These are phyloP conservation scores for Monsonia emarginata DNA, from an alignment of 441 rosid species.

Conservation along the genomic window DNA sequence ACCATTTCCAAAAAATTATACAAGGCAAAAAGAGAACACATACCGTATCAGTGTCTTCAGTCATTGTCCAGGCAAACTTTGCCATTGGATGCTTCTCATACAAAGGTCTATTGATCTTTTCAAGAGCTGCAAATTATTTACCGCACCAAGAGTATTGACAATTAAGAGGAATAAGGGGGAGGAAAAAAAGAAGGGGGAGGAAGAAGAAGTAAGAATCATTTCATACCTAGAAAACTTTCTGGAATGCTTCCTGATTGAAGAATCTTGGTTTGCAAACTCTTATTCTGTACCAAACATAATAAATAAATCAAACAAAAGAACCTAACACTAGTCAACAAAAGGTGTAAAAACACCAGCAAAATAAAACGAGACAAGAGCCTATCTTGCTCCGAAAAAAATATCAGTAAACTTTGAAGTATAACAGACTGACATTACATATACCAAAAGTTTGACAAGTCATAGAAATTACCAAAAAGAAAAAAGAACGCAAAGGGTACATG, in stretches of 20 bases:
- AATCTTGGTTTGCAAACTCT: conserved; percentile 47
- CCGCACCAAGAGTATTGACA: conserved; percentile 10
- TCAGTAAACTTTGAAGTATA: not conserved
- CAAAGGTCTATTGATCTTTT: conserved; percentile 73
- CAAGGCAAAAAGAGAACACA: conserved; percentile 21
- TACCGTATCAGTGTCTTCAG: conserved; percentile 83
- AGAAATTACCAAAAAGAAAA: conserved; percentile 2
- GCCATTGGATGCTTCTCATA: conserved; percentile 93
- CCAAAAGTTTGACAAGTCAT: conserved; percentile 8
- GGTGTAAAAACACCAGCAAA: conserved; percentile 5
- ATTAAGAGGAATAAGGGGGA: conserved; percentile 3
- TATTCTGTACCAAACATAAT: conserved; percentile 40
- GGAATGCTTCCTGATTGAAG: conserved; percentile 57
- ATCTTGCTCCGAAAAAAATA: not conserved
- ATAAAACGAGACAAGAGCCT: not conserved
- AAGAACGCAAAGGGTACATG: conserved; percentile 9
- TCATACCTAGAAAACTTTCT: conserved; percentile 62
- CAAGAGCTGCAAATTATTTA: conserved; percentile 56
- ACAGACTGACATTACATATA: not conserved
- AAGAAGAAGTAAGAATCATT: conserved; percentile 8
- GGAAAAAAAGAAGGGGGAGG: too few species aligned
- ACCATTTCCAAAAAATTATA: not conserved
- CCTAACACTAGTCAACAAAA: conserved; percentile 4
- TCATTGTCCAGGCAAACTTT: conserved; percentile 80
- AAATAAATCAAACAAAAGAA: not conserved